Conservation (phyloP, 1,284 basidiomycete species). For the Puccinia novopanici region DNA sequence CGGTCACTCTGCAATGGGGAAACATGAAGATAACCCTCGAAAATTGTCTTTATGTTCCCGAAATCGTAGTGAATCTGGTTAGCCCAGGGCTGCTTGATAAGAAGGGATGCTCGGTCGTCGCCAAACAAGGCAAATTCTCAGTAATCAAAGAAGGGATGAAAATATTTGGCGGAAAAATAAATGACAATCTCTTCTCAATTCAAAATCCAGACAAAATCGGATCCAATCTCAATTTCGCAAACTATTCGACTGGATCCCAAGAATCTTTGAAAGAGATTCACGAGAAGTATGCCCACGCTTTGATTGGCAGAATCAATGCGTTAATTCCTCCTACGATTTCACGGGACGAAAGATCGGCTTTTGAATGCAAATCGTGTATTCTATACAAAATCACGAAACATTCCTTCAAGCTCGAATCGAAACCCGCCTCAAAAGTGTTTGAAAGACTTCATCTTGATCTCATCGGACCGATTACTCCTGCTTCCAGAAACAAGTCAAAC, state of each 20-base stretch:
- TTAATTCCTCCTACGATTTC: too few relatives aligned
- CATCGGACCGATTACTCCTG: not conserved
- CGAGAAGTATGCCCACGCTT: not conserved
- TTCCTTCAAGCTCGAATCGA: too few relatives aligned
- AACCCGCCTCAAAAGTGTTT: too few relatives aligned
- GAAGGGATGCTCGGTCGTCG: not conserved
- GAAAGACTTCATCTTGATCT: not conserved
- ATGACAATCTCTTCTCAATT: not conserved
- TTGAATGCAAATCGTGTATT: too few relatives aligned
- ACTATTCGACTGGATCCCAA: not conserved
- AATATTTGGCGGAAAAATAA: not conserved
- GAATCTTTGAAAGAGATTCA: not conserved
- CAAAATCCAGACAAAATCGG: not conserved
- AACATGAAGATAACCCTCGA: not conserved
- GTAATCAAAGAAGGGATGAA: not conserved
- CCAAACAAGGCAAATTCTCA: not conserved
- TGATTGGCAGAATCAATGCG: too few relatives aligned
- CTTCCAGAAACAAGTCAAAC: not conserved
- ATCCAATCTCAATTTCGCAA: not conserved
- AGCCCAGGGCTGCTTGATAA: not conserved
- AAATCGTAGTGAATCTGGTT: slow-evolving; percentile 7
- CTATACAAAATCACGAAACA: too few relatives aligned
- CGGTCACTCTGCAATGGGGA: not conserved
- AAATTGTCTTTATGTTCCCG: not conserved
- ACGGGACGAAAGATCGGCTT: too few relatives aligned